Evolutionary conservation across 208 protist species (phyloP).

Genomic region (Leishmania gerbilli): DNA sequence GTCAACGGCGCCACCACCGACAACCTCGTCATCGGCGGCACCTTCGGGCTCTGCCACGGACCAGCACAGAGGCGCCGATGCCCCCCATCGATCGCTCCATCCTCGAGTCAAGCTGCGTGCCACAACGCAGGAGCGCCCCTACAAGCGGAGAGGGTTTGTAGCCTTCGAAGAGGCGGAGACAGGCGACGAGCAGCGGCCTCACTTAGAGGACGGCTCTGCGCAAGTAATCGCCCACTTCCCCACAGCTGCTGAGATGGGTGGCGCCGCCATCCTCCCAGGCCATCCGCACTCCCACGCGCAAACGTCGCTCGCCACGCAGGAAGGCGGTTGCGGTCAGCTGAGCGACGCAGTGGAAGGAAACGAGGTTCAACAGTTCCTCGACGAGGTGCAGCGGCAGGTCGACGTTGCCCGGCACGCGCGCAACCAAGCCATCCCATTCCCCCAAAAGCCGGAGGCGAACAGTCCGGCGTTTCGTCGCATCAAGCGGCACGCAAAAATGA

Average conservation of each 20-base stretch:
- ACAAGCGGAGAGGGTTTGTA: slow-evolving; percentile 22
- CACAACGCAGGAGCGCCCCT: slow-evolving; percentile 42
- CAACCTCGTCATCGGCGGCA: background rate
- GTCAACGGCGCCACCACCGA: background rate
- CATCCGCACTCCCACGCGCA: background rate
- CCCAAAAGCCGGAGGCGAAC: slow-evolving; percentile 61
- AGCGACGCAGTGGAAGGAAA: slow-evolving; percentile 21
- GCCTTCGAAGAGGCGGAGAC: slow-evolving; percentile 9
- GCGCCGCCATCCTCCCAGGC: background rate
- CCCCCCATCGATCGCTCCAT: slow-evolving; percentile 29
- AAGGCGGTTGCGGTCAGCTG: background rate
- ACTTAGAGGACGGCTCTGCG: background rate
- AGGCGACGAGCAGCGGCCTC: background rate
- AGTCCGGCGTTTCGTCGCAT: slow-evolving; percentile 72
- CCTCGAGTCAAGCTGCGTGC: slow-evolving; percentile 38
- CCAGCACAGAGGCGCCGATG: background rate
- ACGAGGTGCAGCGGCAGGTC: slow-evolving; percentile 54
- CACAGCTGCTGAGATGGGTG: background rate
- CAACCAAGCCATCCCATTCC: slow-evolving; percentile 69
- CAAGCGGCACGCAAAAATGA: slow-evolving; percentile 57
- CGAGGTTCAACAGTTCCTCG: slow-evolving; percentile 68
- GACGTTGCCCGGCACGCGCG: slow-evolving; percentile 36
- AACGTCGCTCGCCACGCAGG: background rate
- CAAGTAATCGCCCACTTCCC: background rate
- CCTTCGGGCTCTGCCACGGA: background rate